A percentile compares a stretch with the other conserved stretches of the same genome.
These are phyloP conservation scores for Smallanthus sonchifolius DNA, from an alignment of 129 eudicot genomes.

Conservation along the genomic window DNA sequence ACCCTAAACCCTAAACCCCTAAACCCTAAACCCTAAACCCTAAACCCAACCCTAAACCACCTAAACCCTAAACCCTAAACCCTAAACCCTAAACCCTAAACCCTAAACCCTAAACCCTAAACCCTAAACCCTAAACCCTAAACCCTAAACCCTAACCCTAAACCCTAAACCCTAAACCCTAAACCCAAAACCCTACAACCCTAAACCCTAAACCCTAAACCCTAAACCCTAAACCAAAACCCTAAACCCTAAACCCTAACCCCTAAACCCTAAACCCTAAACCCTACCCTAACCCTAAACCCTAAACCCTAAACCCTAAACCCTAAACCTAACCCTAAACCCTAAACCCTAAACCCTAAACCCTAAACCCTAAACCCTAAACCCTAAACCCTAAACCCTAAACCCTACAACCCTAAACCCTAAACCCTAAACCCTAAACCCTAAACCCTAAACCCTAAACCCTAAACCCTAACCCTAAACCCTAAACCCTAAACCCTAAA, in stretches of 20 bases:
- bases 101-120: slow-evolving; percentile 3
- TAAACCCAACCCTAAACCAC: slow-evolving; percentile 7
- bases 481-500: not conserved
- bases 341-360: not conserved
- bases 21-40: slow-evolving; percentile 6
- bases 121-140: not conserved
- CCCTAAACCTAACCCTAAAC: not conserved
- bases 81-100: slow-evolving; percentile 1
- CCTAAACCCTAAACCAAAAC: not conserved
- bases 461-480: not conserved
- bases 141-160: slow-evolving; percentile 1
- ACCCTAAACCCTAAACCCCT: not conserved
- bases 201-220: slow-evolving; percentile 6
- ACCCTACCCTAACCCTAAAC: not conserved
- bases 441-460: slow-evolving; percentile 2
- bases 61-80: slow-evolving; percentile 3
- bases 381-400: not conserved
- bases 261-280: not conserved
- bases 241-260: not conserved
- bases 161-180: not conserved
- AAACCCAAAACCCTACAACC: not conserved
- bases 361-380: not conserved
- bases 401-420: no score
- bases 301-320: not conserved
- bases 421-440: not conserved